Base-by-base conservation (phyloP, 306 rosid genomes). In the Dalbergia cochinchinensis region DNA sequence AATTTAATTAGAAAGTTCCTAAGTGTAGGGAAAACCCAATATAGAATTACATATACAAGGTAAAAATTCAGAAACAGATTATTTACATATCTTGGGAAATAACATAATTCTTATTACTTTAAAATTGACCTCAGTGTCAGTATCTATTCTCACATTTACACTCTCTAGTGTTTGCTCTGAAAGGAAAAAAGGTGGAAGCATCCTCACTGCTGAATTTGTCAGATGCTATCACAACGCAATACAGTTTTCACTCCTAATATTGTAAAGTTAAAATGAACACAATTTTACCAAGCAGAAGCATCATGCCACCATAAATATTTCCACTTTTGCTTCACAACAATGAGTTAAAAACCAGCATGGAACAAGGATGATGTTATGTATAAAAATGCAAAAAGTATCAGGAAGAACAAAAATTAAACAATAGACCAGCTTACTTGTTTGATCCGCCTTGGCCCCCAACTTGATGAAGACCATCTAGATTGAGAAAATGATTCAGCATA, bases 371-470 rank as follows among this genome's bases (percentile, higher is more conserved):
- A 14, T 60, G 69, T 42, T 11, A 44, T 18, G 20, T 55, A 39
- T 65, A 65, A 59, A 48, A 45, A 64, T 77, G 53, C 47, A 74
- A 11, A 75, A 20, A 16, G 55, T 65, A 57, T 15, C 13, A 57
- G 59, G 60, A 37, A 45, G 74, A 70, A 42, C 8, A 68, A 71
- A 71, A 48, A 74, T 41, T 18, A 3, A 53, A n/a, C n/a, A n/a
- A 55, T 45, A 26, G 19, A 66, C 58, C 22, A 35, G 81, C 86
- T 86, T 84, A 90, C 99, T 71, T 86, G 93, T 84, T 91, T 91
- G 84, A 91, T 89, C 65, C 94, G 82, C 86, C 87, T 86, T 34
- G 98, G 99, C 75, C 99, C 99, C 99, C 99, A 93, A 71, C 87
- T 91, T 72, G 88, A 96, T 15, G 90, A 89, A 86, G 96, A 84